phyloP scores from a whole-genome alignment of 1,139 yeast species.

The Yamadazyma diospyri region DNA sequence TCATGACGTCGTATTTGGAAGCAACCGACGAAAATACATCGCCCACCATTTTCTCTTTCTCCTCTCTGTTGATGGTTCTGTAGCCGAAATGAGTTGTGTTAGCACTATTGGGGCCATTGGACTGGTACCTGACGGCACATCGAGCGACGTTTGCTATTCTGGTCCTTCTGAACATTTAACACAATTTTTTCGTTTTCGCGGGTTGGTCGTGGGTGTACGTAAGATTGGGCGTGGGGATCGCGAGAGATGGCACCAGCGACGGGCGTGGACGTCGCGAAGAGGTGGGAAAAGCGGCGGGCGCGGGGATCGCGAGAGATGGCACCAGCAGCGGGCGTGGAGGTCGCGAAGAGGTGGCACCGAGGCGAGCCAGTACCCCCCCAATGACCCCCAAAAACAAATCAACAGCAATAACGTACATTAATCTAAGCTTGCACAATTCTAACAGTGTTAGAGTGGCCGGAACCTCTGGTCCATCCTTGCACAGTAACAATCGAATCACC shows the following conservation, averaged over 20 bases:
- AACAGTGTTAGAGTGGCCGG: conserved; percentile 98
- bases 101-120: conserved; percentile 1
- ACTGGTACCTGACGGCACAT: conserved; percentile 3
- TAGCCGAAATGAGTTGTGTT: conserved; percentile 90
- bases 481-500: conserved; percentile 93
- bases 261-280: no score
- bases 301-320: no score
- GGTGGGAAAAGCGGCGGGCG: no score
- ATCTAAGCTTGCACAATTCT: conserved; percentile 59
- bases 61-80: conserved; percentile 72
- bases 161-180: not conserved
- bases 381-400: no score
- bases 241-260: no score
- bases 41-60: conserved; percentile 84
- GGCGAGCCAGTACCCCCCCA: no score
- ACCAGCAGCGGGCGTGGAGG: no score
- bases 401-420: no score
- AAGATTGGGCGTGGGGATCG: no score
- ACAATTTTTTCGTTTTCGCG: not conserved
- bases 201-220: no score
- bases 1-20: conserved; percentile 90
- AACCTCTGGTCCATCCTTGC: conserved; percentile 99
- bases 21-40: conserved; percentile 95
- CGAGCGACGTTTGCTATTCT: not conserved
- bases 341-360: no score